phyloP scores from a whole-genome alignment of 108 stramenopile species.

The Mediolabrus comicus region DNA sequence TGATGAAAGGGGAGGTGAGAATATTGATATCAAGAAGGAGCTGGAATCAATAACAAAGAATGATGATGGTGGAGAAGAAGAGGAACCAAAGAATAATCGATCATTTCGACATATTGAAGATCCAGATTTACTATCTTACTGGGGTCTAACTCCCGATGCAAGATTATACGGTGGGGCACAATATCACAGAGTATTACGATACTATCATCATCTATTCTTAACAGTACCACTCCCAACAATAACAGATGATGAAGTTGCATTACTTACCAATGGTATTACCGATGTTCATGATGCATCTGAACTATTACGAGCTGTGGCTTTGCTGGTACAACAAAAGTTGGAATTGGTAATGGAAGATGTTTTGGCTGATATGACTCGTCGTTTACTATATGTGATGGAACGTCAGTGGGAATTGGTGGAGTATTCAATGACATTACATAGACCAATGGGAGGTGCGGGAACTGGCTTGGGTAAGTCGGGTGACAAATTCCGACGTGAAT shows the following conservation, averaged over 20 bases:
- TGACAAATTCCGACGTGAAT: slow-evolving; percentile 5
- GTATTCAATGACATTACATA: slow-evolving; percentile 21
- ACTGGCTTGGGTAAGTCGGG: slow-evolving; percentile 8
- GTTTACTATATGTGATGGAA: slow-evolving; percentile 19
- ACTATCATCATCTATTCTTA: slow-evolving; percentile 14
- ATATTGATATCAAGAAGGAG: background rate
- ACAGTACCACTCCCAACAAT: slow-evolving; percentile 10
- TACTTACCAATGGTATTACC: slow-evolving; percentile 25
- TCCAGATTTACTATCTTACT: slow-evolving; percentile 13
- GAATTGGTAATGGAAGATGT: slow-evolving; percentile 34
- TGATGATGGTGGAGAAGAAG: background rate
- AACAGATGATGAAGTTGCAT: slow-evolving; percentile 25
- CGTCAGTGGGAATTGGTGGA: slow-evolving; percentile 33
- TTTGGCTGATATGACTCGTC: slow-evolving; percentile 24
- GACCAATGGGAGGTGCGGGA: slow-evolving; percentile 19
- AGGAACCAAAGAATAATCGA: background rate
- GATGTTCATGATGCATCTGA: slow-evolving; percentile 29
- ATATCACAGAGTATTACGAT: slow-evolving; percentile 23
- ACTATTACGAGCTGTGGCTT: slow-evolving; percentile 21
- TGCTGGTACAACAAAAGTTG: slow-evolving; percentile 22
- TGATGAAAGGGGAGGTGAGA: background rate
- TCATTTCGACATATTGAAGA: slow-evolving; percentile 31
- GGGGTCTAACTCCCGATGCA: slow-evolving; percentile 21
- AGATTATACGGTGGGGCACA: slow-evolving; percentile 34
- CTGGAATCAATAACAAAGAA: background rate